phyloP scores from a whole-genome alignment of 352 stramenopile species.

The Pythium apleroticum region DNA sequence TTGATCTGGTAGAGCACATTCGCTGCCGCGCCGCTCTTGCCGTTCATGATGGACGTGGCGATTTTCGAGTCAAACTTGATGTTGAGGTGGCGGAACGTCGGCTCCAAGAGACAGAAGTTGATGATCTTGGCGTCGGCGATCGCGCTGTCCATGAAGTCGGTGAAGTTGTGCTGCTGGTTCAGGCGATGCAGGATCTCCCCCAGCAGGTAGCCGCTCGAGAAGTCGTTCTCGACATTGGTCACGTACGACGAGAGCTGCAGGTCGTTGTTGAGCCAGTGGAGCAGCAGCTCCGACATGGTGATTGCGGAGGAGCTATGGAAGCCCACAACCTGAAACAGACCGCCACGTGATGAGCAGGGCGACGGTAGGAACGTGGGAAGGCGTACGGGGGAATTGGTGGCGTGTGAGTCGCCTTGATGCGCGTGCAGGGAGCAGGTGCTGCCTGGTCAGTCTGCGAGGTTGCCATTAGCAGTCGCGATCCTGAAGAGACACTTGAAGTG shows the following conservation, averaged over 20 bases:
- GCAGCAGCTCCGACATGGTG: conserved; percentile 71
- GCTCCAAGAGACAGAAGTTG: conserved; percentile 89
- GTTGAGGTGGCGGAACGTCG: conserved; percentile 64
- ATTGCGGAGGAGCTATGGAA: not conserved
- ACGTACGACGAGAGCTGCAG: conserved; percentile 66
- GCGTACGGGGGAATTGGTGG: not conserved
- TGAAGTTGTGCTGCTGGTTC: conserved; percentile 90
- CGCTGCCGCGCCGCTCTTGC: conserved; percentile 48
- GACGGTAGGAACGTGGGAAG: too few species aligned
- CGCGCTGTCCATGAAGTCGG: conserved; percentile 70
- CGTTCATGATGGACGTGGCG: conserved; percentile 83
- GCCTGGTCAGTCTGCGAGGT: not conserved
- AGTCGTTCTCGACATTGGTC: conserved; percentile 68
- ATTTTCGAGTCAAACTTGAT: conserved; percentile 78
- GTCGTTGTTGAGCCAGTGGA: conserved; percentile 85
- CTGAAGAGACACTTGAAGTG: conserved; percentile 4
- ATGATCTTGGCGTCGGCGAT: conserved; percentile 82
- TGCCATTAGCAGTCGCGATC: not conserved
- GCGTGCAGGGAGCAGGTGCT: not conserved
- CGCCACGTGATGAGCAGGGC: not conserved
- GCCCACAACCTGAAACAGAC: not conserved
- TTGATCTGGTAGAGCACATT: conserved; percentile 90
- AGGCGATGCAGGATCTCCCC: conserved; percentile 82
- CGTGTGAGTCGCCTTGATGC: not conserved
- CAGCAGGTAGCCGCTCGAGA: conserved; percentile 85